Percentiles rank a stretch among this genome's conserved stretches.
Conservation (phyloP, 2,329 filamentous ascomycete genomes). For the Didymella pomorum region DNA sequence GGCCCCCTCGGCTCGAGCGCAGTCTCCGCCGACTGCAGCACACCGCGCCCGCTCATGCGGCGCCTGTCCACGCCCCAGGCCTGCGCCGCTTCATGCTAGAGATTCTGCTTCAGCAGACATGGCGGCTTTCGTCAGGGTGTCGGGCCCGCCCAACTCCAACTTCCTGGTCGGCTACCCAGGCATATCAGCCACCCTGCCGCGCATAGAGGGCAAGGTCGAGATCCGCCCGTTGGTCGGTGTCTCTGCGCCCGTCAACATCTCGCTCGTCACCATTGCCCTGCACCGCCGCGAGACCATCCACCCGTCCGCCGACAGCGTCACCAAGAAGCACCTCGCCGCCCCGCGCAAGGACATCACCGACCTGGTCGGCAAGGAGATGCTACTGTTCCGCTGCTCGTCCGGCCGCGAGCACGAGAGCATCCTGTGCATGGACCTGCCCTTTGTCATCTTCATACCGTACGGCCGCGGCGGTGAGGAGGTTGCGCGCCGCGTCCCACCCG, state of each 20-base stretch:
- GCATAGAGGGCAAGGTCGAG: slow-evolving; percentile 97
- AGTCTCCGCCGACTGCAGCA: slow-evolving; percentile 9
- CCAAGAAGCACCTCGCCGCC: slow-evolving; percentile 89
- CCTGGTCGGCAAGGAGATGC: slow-evolving; percentile 93
- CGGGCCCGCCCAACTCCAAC: slow-evolving; percentile 94
- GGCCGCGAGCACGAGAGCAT: slow-evolving; percentile 88
- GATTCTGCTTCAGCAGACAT: slow-evolving; percentile 40
- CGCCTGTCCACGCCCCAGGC: slow-evolving; percentile 43
- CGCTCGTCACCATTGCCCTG: slow-evolving; percentile 91
- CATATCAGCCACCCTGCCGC: slow-evolving; percentile 94
- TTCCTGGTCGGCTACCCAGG: slow-evolving; percentile 97
- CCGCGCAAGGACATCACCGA: slow-evolving; percentile 90
- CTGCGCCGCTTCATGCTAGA: slow-evolving; percentile 42
- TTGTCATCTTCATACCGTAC: slow-evolving; percentile 96
- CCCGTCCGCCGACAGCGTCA: slow-evolving; percentile 90
- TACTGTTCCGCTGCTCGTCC: slow-evolving; percentile 84
- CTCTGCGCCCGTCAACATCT: slow-evolving; percentile 88
- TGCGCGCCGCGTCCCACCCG: slow-evolving; percentile 87
- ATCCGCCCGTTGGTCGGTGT: slow-evolving; percentile 86
- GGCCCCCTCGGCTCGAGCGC: background rate
- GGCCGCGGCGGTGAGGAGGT: slow-evolving; percentile 90
- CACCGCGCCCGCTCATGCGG: slow-evolving; percentile 43
- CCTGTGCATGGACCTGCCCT: slow-evolving; percentile 95
- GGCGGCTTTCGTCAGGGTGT: slow-evolving; percentile 91
- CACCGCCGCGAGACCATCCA: slow-evolving; percentile 96